Conservation (phyloP, 768 basidiomycete species). For the Rhodotorula kratochvilovae region DNA sequence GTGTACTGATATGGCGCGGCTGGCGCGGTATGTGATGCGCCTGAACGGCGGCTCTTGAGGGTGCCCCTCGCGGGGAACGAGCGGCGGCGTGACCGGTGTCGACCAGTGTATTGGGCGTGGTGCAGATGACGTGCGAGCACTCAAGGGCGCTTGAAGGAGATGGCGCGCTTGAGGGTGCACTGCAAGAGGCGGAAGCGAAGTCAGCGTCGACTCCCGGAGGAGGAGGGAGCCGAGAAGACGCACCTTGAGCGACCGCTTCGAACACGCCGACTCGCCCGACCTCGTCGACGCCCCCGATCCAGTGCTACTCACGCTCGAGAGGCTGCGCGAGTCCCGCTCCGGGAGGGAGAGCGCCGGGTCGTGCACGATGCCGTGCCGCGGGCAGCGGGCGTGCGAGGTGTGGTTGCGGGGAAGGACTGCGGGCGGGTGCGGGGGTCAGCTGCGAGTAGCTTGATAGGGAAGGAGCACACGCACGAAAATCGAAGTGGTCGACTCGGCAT, state of each 20-base stretch:
- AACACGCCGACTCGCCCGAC: not conserved
- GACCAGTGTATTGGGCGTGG: not conserved
- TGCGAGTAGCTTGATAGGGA: not conserved
- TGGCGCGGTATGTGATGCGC: too few relatives aligned
- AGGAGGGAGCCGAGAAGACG: not conserved
- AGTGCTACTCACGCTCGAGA: not conserved
- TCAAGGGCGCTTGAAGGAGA: not conserved
- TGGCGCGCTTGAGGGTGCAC: not conserved
- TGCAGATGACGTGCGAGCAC: not conserved
- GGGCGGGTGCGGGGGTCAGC: not conserved
- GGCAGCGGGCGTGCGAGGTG: conserved; percentile 17
- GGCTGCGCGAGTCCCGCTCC: conserved; percentile 7
- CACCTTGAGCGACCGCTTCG: not conserved
- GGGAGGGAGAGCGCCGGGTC: conserved; percentile 24
- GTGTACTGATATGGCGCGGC: too few relatives aligned
- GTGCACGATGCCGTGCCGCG: conserved; percentile 27
- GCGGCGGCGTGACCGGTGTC: not conserved
- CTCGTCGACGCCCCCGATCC: not conserved
- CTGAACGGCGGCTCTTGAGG: too few relatives aligned
- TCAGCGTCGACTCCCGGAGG: not conserved
- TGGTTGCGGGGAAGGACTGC: conserved; percentile 12
- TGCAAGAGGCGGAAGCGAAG: not conserved
- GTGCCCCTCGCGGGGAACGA: too few relatives aligned
- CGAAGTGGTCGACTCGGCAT: not conserved
- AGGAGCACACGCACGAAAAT: not conserved